Evolutionary conservation across 768 basidiomycete genomes (phyloP), one percentile per base, ranked within the genome.

Genomic region (Kwoniella sp.): DNA sequence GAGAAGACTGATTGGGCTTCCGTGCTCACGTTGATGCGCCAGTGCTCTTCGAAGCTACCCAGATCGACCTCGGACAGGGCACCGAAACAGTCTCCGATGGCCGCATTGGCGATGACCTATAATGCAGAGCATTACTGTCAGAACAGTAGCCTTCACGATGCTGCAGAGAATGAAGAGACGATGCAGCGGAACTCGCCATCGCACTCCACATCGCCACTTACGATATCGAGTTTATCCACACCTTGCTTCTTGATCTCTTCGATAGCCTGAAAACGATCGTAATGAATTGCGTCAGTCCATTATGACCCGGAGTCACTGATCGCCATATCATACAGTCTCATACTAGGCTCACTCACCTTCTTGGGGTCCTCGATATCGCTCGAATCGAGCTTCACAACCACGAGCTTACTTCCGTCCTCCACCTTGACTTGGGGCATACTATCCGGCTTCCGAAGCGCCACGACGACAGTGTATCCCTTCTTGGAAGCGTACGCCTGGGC

Each of bases 31-130:
- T 68, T 68, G 52, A 68, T 65, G 20, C 67, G 52, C 67, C 67
- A 68, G 41, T 68, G 67, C 28, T 68, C 67, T 57, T 68, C 62
- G 55, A 68, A 68, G 0, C 29, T 51, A 28, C 48, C 48, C 13
- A 65, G 54, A 48, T 68, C 67, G 13, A 68, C 60, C 37, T 68
- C 55, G 25, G 63, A 55, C 13, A 68, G 41, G 1, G 57, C 54
- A 9, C 57, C 67, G 28, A 64, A 65, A 52, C 58, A 60, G n/a
- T 58, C 65, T n/a, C 55, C 58, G 29, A 68, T 68, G 41, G 67
- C 67, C 8, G 67, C 67, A 31, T 68, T 68, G 23, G 67, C 67
- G 28, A 68, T 68, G 11, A 61, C 67, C 67, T 68, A n/a, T n/a
- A n/a, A n/a, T n/a, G n/a, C n/a, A n/a, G n/a, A n/a, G n/a, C 51